Conservation (phyloP, 352 stramenopile species). For the Globisporangium paroecandrum region DNA sequence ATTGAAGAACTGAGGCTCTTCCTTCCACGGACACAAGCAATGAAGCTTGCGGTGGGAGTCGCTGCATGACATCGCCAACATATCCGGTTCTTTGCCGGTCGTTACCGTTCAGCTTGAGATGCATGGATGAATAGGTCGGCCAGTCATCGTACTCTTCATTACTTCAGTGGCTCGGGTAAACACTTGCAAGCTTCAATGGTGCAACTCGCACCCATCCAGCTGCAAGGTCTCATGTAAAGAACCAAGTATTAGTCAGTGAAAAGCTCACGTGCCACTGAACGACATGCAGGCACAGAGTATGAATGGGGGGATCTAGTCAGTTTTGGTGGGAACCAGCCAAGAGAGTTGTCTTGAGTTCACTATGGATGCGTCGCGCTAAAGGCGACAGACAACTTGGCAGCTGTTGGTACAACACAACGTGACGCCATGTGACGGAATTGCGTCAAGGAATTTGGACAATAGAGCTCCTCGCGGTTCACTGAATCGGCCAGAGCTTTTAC, state of each 20-base stretch:
- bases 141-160: background rate
- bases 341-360: background rate
- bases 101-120: background rate
- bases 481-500: slow-evolving; percentile 1
- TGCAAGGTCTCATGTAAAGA: slow-evolving; percentile 13
- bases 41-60: background rate
- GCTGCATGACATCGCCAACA: background rate
- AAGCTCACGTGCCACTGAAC: background rate
- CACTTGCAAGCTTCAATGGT: background rate
- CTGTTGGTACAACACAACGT: slow-evolving; percentile 5
- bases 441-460: background rate
- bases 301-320: background rate
- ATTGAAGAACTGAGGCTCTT: background rate
- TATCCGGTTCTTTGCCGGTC: background rate
- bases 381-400: background rate
- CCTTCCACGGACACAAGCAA: background rate
- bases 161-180: background rate
- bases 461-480: background rate
- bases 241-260: background rate
- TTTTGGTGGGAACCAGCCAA: background rate
- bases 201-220: slow-evolving; percentile 8
- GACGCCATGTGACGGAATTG: background rate
- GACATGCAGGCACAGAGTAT: no score
- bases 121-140: background rate
- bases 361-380: background rate